These are phyloP conservation scores for Oehlia diaphana DNA, from an alignment of 192 early-diverging fungal species.

Conservation along the genomic window DNA sequence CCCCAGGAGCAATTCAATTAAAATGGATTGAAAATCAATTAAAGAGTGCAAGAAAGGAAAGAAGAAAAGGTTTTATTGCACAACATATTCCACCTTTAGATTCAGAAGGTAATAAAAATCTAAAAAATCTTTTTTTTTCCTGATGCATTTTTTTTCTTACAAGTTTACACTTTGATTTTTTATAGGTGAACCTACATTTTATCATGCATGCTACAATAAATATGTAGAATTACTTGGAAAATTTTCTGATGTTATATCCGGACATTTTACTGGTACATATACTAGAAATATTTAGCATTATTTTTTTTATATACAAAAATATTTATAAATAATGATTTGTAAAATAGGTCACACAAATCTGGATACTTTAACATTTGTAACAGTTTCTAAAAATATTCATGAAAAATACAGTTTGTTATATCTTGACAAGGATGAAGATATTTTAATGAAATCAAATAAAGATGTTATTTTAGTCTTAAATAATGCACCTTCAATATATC, in stretches of 20 bases:
- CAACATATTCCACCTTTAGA: slow-evolving; percentile 41
- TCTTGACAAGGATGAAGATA: slow-evolving; percentile 3
- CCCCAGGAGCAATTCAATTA: slow-evolving; percentile 33
- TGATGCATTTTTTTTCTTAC: background rate
- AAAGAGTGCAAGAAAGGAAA: slow-evolving; percentile 20
- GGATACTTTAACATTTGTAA: slow-evolving; percentile 31
- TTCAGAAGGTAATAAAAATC: slow-evolving; percentile 22
- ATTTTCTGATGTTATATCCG: slow-evolving; percentile 38
- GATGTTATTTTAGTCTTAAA: slow-evolving; percentile 24
- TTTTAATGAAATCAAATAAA: slow-evolving; percentile 10
- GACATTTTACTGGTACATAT: slow-evolving; percentile 40
- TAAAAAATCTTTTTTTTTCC: slow-evolving; percentile 22
- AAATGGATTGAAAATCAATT: slow-evolving; percentile 36
- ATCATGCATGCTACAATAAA: slow-evolving; percentile 26
- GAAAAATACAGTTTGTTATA: slow-evolving; percentile 26
- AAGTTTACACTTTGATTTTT: slow-evolving; percentile 29
- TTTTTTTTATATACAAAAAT: background rate
- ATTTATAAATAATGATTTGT: background rate
- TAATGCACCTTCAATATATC: slow-evolving; percentile 39
- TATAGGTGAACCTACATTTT: slow-evolving; percentile 34
- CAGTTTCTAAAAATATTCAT: background rate
- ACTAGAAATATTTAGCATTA: background rate
- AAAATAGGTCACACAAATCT: background rate
- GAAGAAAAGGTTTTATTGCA: slow-evolving; percentile 29
- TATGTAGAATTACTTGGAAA: slow-evolving; percentile 39